Evolutionary conservation across 2,329 filamentous ascomycete genomes (phyloP).

Genomic region (Didymella glomerata): DNA sequence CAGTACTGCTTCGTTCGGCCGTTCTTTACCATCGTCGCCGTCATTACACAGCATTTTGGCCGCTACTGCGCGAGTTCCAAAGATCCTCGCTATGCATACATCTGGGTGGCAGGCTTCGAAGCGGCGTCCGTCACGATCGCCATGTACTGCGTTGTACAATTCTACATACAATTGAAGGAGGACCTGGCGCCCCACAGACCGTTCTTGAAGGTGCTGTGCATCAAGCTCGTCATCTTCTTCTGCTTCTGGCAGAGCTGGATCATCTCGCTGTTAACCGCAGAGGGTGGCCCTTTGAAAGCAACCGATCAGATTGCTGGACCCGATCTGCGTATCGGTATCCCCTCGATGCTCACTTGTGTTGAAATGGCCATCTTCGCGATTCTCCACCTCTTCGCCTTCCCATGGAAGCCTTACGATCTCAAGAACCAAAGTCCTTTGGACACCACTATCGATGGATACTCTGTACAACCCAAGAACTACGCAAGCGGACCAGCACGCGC

Average conservation of each 20-base stretch:
- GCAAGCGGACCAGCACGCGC: conserved; percentile 72
- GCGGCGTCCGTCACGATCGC: conserved; percentile 77
- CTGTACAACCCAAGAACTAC: conserved; percentile 53
- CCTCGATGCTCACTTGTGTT: conserved; percentile 77
- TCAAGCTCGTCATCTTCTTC: conserved; percentile 91
- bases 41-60: conserved; percentile 73
- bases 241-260: conserved; percentile 80
- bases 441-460: conserved; percentile 22
- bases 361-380: conserved; percentile 86
- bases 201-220: conserved; percentile 82
- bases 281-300: conserved; percentile 69
- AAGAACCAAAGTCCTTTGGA: conserved; percentile 35
- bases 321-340: conserved; percentile 83
- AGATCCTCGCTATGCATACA: conserved; percentile 79
- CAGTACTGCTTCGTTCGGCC: conserved; percentile 87
- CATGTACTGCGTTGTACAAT: conserved; percentile 89
- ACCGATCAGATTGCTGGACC: conserved; percentile 70
- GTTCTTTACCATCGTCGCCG: conserved; percentile 79
- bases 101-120: conserved; percentile 82
- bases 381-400: conserved; percentile 83
- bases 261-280: conserved; percentile 68
- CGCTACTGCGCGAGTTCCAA: conserved; percentile 82
- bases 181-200: conserved; percentile 74
- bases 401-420: conserved; percentile 73
- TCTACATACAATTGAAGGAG: conserved; percentile 78